Evolutionary conservation across 2,329 filamentous ascomycete genomes (phyloP).

Genomic region (Aspergillus alliaceus): DNA sequence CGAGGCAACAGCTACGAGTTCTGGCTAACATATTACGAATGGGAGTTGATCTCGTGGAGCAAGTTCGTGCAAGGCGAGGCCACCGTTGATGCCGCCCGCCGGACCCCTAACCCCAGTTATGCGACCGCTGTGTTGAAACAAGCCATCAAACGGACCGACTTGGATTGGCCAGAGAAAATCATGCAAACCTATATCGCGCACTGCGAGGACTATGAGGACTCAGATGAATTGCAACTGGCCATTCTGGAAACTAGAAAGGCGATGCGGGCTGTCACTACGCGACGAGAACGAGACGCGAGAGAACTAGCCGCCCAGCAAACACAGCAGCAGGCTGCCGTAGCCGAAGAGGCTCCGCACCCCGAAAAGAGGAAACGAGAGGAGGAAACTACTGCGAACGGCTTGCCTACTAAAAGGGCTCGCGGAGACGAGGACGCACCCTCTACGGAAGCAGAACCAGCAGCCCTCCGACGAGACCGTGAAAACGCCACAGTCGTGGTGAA

Average conservation of each 20-base stretch:
- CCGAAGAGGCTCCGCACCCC: constrained; percentile 26
- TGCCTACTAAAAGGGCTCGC: constrained; percentile 66
- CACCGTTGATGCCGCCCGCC: constrained; percentile 54
- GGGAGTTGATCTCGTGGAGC: constrained; percentile 78
- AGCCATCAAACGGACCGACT: constrained; percentile 57
- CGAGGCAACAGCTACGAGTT: constrained; percentile 84
- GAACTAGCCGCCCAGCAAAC: constrained; percentile 48
- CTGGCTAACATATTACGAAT: constrained; percentile 88
- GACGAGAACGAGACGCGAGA: constrained; percentile 65
- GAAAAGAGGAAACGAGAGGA: constrained; percentile 72
- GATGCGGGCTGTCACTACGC: constrained; percentile 62
- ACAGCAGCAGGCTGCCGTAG: constrained; percentile 24
- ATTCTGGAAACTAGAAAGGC: constrained; percentile 72
- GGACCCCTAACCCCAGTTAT: constrained; percentile 64
- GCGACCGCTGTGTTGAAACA: constrained; percentile 76
- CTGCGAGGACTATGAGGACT: constrained; percentile 87
- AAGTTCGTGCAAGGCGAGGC: constrained; percentile 55
- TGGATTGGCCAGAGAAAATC: constrained; percentile 53
- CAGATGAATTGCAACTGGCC: constrained; percentile 71
- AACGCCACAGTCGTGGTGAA: constrained; percentile 81
- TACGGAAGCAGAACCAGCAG: constrained; percentile 30
- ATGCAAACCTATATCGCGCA: constrained; percentile 49
- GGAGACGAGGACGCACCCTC: constrained; percentile 41
- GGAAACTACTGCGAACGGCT: constrained; percentile 52
- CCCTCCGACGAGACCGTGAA: constrained; percentile 79